A percentile compares a stretch with the other conserved stretches of the same genome.
phyloP scores from a whole-genome alignment of 371 early-diverging fungal genomes.

The Sporodiniella umbellata region DNA sequence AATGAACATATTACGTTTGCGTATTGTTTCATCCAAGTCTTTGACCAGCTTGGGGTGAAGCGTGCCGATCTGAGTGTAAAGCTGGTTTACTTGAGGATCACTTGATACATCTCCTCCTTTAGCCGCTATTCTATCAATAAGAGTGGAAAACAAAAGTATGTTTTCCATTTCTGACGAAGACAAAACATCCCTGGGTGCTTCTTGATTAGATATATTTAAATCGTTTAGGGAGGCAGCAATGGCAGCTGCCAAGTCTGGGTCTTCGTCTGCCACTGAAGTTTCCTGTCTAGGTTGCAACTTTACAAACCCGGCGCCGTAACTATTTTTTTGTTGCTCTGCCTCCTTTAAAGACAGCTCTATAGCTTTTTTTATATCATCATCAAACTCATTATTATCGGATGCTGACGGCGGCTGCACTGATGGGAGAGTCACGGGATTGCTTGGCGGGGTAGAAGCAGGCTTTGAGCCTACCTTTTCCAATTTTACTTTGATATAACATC shows the following conservation, averaged over 20 bases:
- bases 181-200: constrained; percentile 31
- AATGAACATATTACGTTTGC: constrained; percentile 55
- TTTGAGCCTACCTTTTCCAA: constrained; percentile 28
- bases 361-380: constrained; percentile 84
- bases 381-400: constrained; percentile 51
- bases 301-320: constrained; percentile 32
- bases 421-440: constrained; percentile 3
- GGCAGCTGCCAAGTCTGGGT: constrained; percentile 86
- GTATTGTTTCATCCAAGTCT: constrained; percentile 60
- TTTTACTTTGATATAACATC: constrained; percentile 74
- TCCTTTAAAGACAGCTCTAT: constrained; percentile 84
- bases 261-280: constrained; percentile 54
- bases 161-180: constrained; percentile 66
- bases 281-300: constrained; percentile 16
- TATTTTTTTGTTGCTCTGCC: constrained; percentile 46
- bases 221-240: constrained; percentile 90
- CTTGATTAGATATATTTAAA: constrained; percentile 21
- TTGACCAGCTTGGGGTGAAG: constrained; percentile 69
- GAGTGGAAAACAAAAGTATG: constrained; percentile 62
- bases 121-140: constrained; percentile 59
- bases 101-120: constrained; percentile 48
- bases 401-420: not conserved
- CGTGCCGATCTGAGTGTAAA: constrained; percentile 67
- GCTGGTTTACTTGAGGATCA: constrained; percentile 61
- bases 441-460: constrained; percentile 3